Evolutionary conservation across 768 basidiomycete genomes (phyloP), one percentile per base, ranked within the genome.

Genomic region (Peribolospora kevripleyi): DNA sequence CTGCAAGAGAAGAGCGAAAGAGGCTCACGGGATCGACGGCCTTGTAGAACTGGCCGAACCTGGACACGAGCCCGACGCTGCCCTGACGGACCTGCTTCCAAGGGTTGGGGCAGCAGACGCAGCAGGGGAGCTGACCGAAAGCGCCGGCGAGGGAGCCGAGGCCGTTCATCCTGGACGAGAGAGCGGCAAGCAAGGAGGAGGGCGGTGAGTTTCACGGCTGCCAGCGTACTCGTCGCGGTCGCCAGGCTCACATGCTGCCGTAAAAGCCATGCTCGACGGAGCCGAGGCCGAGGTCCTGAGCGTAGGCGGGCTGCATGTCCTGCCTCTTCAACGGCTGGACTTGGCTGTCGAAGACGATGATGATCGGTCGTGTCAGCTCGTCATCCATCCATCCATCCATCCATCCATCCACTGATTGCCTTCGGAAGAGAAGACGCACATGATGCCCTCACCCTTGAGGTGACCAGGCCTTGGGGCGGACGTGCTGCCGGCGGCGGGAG

Each of bases 31-130:
- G 42, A 52, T 49, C 43, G 42, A 52, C 58, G 3, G 53, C 54
- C 51, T 83, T 86, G 77, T 91, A 91, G 74, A 95, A 91, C 65
- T 91, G 77, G 51, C 90, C 90, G 63, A 95, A 95, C 56, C 87
- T 80, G 42, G 83, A 80, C 64, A 97, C 79, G 56, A 97, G 74
- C 54, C 90, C 90, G 60, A 90, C 85, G 54, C 80, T 79, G 39
- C 86, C 84, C 73, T 91, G 86, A 48, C 81, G 72, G 55, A 95
- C 84, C 51, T 81, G 76, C 57, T 66, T 63, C 66, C 64, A 69
- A 1, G 66, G 66, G 57, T 53, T 52, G 3, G 68, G 91, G 42
- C 83, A 84, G 65, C 67, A 76, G 7, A 84, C 82, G 70, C 79
- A 84, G 64, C 84, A 86, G 2, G 88, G 85, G 61, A 86, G 48